Evolutionary conservation across 768 basidiomycete genomes (phyloP), one percentile per base, ranked within the genome.

Genomic region (Leccinum aurantiacum): DNA sequence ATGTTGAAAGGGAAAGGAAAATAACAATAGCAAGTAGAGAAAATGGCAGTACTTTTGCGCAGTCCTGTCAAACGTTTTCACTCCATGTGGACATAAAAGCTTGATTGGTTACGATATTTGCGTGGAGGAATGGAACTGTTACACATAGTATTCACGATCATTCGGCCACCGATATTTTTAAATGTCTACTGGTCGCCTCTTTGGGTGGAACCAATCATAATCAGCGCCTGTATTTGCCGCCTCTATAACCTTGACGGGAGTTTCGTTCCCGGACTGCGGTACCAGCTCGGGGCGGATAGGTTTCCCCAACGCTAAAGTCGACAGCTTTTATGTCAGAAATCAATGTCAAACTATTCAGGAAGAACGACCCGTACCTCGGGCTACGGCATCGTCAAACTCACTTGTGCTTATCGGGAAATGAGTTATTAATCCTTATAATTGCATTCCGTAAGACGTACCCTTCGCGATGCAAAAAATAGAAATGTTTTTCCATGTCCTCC

Each of bases 301-400:
- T 27, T 63, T 55, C 19, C 63, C 58, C 10, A 63, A 22, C 1
- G 69, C 71, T 72, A 37, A n/a, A 31, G 25, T 29, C 27, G 55
- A 38, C 15, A 35, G 24, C 2, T 19, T 33, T 22, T 1, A 15
- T 53, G 51, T 72, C 66, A 70, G 57, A 58, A 56, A 49, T 8
- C 14, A 22, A 27, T 24, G 35, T 15, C 54, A 52, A 49, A 50
- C 47, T 14, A 37, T 24, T 2, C 10, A 9, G 5, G 22, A 53
- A 24, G 19, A 37, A 53, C 15, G 19, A 24, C 48, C 29, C 67
- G 51, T 56, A 73, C 74, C 72, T 64, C 58, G 58, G 22, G 47
- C 54, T 35, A 60, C 41, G 52, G 68, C 38, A 24, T 58, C 51
- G 38, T 63, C 55, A 59, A 75, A 75, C 59, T 74, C 70, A 48